Conservation (phyloP, 495 filamentous ascomycete genomes). For the Cercophora sp. region DNA sequence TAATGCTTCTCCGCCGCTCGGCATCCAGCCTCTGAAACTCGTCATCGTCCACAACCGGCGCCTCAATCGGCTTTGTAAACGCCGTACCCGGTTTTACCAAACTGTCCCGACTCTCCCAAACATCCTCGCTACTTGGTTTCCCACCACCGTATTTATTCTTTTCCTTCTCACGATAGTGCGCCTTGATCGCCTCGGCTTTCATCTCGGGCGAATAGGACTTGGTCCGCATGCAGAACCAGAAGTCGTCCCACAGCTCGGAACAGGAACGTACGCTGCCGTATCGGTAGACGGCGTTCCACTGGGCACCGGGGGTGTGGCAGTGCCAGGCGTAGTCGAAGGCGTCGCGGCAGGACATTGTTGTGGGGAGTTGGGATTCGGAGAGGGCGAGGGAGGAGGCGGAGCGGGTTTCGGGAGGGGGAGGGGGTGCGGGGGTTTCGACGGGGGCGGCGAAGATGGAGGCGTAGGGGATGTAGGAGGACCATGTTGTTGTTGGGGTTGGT, state of each 20-base stretch:
- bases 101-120: constrained; percentile 71
- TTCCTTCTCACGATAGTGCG: constrained; percentile 64
- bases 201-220: constrained; percentile 46
- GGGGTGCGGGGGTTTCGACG: constrained; percentile 10
- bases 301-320: constrained; percentile 87
- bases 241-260: constrained; percentile 77
- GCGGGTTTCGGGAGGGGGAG: constrained; percentile 11
- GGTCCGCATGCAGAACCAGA: constrained; percentile 95
- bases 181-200: constrained; percentile 57
- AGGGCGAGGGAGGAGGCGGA: constrained; percentile 26
- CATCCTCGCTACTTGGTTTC: constrained; percentile 76
- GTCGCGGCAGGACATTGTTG: constrained; percentile 78
- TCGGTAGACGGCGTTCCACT: constrained; percentile 78
- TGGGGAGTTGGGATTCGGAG: constrained; percentile 64
- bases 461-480: neutral
- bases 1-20: constrained; percentile 41
- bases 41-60: constrained; percentile 57
- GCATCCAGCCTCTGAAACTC: constrained; percentile 54
- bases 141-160: constrained; percentile 66
- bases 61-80: constrained; percentile 42
- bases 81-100: constrained; percentile 40
- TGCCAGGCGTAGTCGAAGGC: constrained; percentile 94
- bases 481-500: neutral
- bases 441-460: constrained; percentile 7
- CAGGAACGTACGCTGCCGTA: constrained; percentile 71